Evolutionary conservation across 805 yeast species (phyloP), one percentile per base, ranked within the genome.

Genomic region (Sugiyamaella smithiae): DNA sequence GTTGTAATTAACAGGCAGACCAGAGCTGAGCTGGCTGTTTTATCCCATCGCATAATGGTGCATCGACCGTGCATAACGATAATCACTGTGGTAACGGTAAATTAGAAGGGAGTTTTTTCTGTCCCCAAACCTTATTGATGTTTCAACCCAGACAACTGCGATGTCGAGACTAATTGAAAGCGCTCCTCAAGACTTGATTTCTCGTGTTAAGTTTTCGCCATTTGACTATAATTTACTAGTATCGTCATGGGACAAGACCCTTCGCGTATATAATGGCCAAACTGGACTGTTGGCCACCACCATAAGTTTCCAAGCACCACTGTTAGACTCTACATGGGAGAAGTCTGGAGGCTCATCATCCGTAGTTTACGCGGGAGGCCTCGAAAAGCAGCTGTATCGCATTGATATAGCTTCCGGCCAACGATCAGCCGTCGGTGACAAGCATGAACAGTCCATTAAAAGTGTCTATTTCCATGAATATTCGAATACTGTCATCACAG

Each of bases 231-330:
- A 72, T 43, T 65, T 82, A 11, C 61, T 78, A 2, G 77, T 71
- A 1, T 69, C 83, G 1, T 68, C 82, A 0, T 83, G 88, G 87
- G 85, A 81, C 55, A 74, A 78, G 2, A 58, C 68, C 2, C 58
- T 80, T 0, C 58, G 70, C 3, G 61, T 79, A 2, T 81, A 73
- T 57, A 73, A 73, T 50, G 61, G 68, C 1, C 53, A 57, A 1
- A 17, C 50, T 7, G 52, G 53, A 7, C 36, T 47, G 4, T 43
- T 53, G 35, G 46, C 55, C 16, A 43, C 52, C n/a, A 48, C 51
- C 11, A 45, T 51, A 38, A 59, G 49, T 9, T 58, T 70, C n/a
- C 54, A 63, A 20, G 62, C 71, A 20, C 65, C 69, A 2, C 52
- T 67, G 56, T 49, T 65, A 38, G 59, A 59, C 45, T 36, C 64